Conservation (phyloP, 768 basidiomycete genomes). For the Kwoniella sp. region DNA sequence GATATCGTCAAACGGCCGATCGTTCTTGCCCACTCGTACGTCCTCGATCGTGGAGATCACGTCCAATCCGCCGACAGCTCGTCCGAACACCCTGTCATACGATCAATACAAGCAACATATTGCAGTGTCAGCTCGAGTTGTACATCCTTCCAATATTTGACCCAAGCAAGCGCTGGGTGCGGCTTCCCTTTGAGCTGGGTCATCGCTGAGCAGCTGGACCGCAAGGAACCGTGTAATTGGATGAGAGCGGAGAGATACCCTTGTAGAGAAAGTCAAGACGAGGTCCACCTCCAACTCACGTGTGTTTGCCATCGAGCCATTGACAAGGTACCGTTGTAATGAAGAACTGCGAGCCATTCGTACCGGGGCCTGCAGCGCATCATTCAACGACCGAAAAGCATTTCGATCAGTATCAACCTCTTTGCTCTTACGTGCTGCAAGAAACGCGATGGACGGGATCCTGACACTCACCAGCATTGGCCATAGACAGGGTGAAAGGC, state of each 20-base stretch:
- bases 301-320: slow-evolving; percentile 72
- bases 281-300: slow-evolving; percentile 44
- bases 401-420: slow-evolving; percentile 17
- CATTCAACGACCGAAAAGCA: too few species aligned
- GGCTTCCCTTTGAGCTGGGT: neutral
- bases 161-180: neutral
- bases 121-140: neutral
- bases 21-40: slow-evolving; percentile 59
- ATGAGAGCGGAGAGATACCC: too few species aligned
- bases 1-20: slow-evolving; percentile 92
- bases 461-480: slow-evolving; percentile 49
- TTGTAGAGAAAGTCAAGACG: too few species aligned
- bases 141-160: neutral
- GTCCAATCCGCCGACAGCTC: slow-evolving; percentile 82
- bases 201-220: neutral
- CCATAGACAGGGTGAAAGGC: slow-evolving; percentile 95
- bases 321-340: slow-evolving; percentile 93
- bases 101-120: too few species aligned
- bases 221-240: too few species aligned
- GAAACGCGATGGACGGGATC: neutral
- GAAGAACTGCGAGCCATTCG: slow-evolving; percentile 97
- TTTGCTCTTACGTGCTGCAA: neutral
- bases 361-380: slow-evolving; percentile 68
- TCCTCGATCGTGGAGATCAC: slow-evolving; percentile 84
- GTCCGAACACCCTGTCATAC: slow-evolving; percentile 92